Evolutionary conservation across 768 basidiomycete species (phyloP).

Genomic region (Tricholoma furcatifolium): DNA sequence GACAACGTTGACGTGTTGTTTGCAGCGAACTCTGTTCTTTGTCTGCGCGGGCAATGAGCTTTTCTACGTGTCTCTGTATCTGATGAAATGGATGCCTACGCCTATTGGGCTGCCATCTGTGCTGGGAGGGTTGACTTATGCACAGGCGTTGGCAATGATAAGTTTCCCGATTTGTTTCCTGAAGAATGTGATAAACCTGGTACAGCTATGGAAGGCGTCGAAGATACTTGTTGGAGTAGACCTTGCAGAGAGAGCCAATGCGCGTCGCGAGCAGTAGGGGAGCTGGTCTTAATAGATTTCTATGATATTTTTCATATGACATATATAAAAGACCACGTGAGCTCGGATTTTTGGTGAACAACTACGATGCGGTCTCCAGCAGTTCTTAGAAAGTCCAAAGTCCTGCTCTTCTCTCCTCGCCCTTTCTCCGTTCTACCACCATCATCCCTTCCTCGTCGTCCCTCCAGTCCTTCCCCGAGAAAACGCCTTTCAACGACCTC

Average conservation of each 20-base stretch:
- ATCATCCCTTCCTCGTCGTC: slow-evolving; percentile 5
- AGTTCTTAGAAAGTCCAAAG: slow-evolving; percentile 35
- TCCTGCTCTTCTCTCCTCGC: slow-evolving; percentile 29
- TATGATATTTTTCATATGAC: not conserved
- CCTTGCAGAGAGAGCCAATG: slow-evolving; percentile 77
- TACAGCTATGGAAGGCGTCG: slow-evolving; percentile 98
- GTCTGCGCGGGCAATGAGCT: slow-evolving; percentile 95
- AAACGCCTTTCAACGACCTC: slow-evolving; percentile 10
- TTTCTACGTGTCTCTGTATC: slow-evolving; percentile 93
- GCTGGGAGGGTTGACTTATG: slow-evolving; percentile 59
- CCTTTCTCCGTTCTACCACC: slow-evolving; percentile 12
- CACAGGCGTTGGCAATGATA: slow-evolving; percentile 63
- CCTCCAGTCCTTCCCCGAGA: not conserved
- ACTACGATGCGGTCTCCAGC: slow-evolving; percentile 37
- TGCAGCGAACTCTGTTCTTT: slow-evolving; percentile 80
- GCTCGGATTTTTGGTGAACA: not conserved
- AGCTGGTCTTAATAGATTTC: not conserved
- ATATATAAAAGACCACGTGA: slow-evolving; percentile 12
- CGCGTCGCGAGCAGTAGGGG: slow-evolving; percentile 40
- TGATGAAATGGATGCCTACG: slow-evolving; percentile 79
- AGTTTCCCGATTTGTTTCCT: slow-evolving; percentile 66
- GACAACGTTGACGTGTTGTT: not conserved
- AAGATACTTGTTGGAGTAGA: slow-evolving; percentile 94
- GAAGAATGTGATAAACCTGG: slow-evolving; percentile 93
- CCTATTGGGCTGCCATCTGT: slow-evolving; percentile 56